phyloP scores from a whole-genome alignment of 148 eudicot genomes.

The Camellia granthamiana region DNA sequence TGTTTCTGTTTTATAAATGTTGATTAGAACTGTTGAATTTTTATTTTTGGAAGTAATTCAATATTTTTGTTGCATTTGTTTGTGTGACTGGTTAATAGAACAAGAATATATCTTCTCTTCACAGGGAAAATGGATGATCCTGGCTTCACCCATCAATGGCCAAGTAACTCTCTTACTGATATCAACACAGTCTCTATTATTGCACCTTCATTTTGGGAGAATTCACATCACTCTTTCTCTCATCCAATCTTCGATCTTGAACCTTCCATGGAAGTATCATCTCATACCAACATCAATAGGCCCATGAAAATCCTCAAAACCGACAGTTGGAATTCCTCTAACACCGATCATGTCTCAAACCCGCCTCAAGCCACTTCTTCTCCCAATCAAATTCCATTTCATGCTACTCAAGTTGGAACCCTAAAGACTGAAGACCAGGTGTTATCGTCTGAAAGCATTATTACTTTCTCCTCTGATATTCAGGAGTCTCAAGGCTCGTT shows the following conservation, averaged over 20 bases:
- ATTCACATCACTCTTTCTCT: slow-evolving; percentile 21
- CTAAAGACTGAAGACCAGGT: slow-evolving; percentile 39
- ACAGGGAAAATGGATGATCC: slow-evolving; percentile 56
- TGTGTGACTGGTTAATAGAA: neutral
- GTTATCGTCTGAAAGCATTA: slow-evolving; percentile 19
- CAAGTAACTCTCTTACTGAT: slow-evolving; percentile 45
- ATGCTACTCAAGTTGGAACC: slow-evolving; percentile 22
- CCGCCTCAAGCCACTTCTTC: slow-evolving; percentile 13
- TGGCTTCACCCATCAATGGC: slow-evolving; percentile 40
- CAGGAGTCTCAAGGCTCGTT: slow-evolving; percentile 22
- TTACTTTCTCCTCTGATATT: slow-evolving; percentile 23
- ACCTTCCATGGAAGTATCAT: slow-evolving; percentile 16
- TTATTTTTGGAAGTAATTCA: neutral
- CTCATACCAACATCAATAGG: slow-evolving; percentile 18
- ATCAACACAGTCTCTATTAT: slow-evolving; percentile 19
- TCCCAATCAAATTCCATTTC: slow-evolving; percentile 29
- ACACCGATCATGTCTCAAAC: slow-evolving; percentile 16
- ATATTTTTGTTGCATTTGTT: too few species aligned
- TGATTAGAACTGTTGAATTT: neutral
- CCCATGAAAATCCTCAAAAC: slow-evolving; percentile 32
- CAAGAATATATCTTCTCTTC: too few species aligned
- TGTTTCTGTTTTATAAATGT: too few species aligned
- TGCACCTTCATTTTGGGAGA: slow-evolving; percentile 24
- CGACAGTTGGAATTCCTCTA: slow-evolving; percentile 15
- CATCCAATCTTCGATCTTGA: slow-evolving; percentile 29